These are phyloP conservation scores for Botryotinia globosa DNA, from an alignment of 2,329 filamentous ascomycete genomes.

Conservation along the genomic window DNA sequence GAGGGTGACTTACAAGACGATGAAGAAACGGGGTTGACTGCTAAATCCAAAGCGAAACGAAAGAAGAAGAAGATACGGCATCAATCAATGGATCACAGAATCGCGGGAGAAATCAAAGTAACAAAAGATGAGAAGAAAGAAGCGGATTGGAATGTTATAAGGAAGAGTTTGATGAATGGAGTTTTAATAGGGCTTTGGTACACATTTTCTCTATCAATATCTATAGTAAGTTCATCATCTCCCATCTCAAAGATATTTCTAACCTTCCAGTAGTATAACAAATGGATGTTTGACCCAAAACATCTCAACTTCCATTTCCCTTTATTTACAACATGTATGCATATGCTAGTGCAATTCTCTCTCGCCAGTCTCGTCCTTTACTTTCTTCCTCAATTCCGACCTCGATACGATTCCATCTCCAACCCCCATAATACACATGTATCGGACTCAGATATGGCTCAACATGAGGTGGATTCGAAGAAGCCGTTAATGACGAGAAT, in stretches of 20 bases:
- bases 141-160: slow-evolving; percentile 71
- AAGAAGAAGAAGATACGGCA: slow-evolving; percentile 65
- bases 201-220: slow-evolving; percentile 88
- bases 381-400: slow-evolving; percentile 78
- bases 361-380: slow-evolving; percentile 76
- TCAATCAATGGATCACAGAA: slow-evolving; percentile 66
- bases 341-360: slow-evolving; percentile 92
- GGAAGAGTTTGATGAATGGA: slow-evolving; percentile 69
- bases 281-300: slow-evolving; percentile 95
- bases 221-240: slow-evolving; percentile 61
- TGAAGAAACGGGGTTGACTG: slow-evolving; percentile 84
- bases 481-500: slow-evolving; percentile 73
- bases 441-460: slow-evolving; percentile 33
- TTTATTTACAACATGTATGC: slow-evolving; percentile 84
- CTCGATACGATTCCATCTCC: slow-evolving; percentile 46
- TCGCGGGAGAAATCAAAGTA: slow-evolving; percentile 57
- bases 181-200: slow-evolving; percentile 83
- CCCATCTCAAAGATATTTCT: slow-evolving; percentile 11
- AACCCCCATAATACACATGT: slow-evolving; percentile 37
- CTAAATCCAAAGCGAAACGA: slow-evolving; percentile 66
- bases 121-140: slow-evolving; percentile 71
- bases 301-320: slow-evolving; percentile 90
- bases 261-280: slow-evolving; percentile 72
- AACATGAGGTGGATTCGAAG: slow-evolving; percentile 36
- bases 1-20: slow-evolving; percentile 78